Percentiles rank a stretch among this genome's conserved stretches.
These are phyloP conservation scores for Hippophae gyantsensis DNA, from an alignment of 306 rosid species.

Conservation along the genomic window DNA sequence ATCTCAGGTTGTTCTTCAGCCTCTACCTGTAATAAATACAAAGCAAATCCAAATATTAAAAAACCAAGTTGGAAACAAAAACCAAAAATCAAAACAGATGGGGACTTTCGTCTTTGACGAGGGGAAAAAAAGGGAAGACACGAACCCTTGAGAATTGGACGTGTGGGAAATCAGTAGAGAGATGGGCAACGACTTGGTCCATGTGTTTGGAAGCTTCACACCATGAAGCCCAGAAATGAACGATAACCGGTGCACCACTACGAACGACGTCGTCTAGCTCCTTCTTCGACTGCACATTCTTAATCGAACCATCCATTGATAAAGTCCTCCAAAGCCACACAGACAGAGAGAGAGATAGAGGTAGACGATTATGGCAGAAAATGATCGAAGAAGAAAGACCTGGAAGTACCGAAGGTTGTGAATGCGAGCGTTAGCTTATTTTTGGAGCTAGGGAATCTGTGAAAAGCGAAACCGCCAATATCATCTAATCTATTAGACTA, in stretches of 20 bases:
- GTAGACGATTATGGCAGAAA: not conserved
- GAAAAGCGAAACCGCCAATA: not conserved
- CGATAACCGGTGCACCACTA: slow-evolving; percentile 48
- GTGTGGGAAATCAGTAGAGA: slow-evolving; percentile 72
- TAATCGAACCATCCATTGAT: slow-evolving; percentile 72
- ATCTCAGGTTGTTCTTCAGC: slow-evolving; percentile 91
- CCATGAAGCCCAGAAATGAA: slow-evolving; percentile 98
- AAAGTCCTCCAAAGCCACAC: not conserved
- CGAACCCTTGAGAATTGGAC: slow-evolving; percentile 69
- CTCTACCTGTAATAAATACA: slow-evolving; percentile 48
- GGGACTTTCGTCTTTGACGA: not conserved
- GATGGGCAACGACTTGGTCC: slow-evolving; percentile 79
- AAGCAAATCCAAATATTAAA: not conserved
- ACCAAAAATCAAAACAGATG: too few relatives aligned
- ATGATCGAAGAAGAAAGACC: not conserved
- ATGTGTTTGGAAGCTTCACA: slow-evolving; percentile 95
- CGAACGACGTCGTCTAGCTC: slow-evolving; percentile 53
- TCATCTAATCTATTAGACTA: not conserved
- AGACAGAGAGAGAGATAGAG: not conserved
- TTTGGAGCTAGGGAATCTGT: not conserved
- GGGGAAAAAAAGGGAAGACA: slow-evolving; percentile 1
- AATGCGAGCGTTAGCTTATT: not conserved
- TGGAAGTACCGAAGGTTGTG: not conserved
- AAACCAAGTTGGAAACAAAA: not conserved
- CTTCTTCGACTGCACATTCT: slow-evolving; percentile 53